phyloP scores from a whole-genome alignment of 2,329 filamentous ascomycete species.

The Nothopassalora personata region DNA sequence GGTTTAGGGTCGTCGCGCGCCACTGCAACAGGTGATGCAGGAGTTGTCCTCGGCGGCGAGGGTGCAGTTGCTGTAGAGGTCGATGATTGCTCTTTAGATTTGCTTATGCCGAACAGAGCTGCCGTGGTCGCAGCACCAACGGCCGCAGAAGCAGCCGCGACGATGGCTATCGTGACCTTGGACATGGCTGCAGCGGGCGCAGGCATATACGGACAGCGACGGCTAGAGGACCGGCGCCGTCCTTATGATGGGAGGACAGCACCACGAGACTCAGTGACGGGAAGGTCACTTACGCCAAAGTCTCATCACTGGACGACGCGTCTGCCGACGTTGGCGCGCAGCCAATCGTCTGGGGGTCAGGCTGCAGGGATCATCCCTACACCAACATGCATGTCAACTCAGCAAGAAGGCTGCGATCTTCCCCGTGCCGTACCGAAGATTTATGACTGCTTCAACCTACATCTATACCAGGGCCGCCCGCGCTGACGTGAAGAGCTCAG shows the following conservation, averaged over 20 bases:
- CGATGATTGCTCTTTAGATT: constrained; percentile 25
- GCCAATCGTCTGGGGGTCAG: background rate
- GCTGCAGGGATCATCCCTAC: background rate
- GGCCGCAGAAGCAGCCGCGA: constrained; percentile 45
- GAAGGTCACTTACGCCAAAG: background rate
- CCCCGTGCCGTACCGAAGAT: no score
- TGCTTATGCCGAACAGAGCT: constrained; percentile 38
- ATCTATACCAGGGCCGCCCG: no score
- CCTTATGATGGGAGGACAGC: background rate
- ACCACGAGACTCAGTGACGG: background rate
- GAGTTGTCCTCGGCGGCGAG: constrained; percentile 25
- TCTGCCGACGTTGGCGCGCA: background rate
- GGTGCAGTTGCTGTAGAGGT: constrained; percentile 29
- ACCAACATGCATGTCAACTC: background rate
- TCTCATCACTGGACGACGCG: background rate
- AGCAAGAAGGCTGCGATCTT: background rate
- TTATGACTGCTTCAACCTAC: no score
- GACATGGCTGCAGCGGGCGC: constrained; percentile 37
- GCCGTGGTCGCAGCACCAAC: constrained; percentile 47
- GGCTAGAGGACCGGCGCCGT: background rate
- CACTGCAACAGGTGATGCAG: constrained; percentile 23
- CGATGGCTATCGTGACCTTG: constrained; percentile 46
- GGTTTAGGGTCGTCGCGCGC: constrained; percentile 20
- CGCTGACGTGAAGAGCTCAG: no score
- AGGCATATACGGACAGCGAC: constrained; percentile 5